Evolutionary conservation across 768 basidiomycete species (phyloP).

Genomic region (Termitomyces bulborhizus): DNA sequence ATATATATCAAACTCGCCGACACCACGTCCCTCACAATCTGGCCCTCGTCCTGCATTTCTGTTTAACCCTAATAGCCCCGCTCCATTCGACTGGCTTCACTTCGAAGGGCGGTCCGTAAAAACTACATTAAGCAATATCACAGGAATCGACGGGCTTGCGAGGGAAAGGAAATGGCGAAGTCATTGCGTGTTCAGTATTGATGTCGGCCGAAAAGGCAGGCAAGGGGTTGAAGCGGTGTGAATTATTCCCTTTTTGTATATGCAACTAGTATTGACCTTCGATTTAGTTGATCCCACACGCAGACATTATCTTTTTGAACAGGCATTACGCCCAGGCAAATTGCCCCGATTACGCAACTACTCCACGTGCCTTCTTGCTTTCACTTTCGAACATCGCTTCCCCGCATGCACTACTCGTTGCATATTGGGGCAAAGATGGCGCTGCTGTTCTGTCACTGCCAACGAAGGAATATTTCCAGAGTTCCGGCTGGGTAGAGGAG

Average conservation of each 20-base stretch:
- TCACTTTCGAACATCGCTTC: slow-evolving; percentile 63
- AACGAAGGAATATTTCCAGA: slow-evolving; percentile 82
- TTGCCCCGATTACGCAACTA: slow-evolving; percentile 51
- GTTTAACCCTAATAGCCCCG: slow-evolving; percentile 50
- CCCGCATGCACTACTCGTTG: slow-evolving; percentile 74
- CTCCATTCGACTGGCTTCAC: slow-evolving; percentile 84
- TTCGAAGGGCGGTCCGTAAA: slow-evolving; percentile 79
- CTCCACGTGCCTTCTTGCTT: slow-evolving; percentile 72
- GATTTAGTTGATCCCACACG: slow-evolving; percentile 69
- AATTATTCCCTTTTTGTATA: slow-evolving; percentile 14
- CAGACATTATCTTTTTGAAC: slow-evolving; percentile 77
- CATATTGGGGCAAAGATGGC: slow-evolving; percentile 75
- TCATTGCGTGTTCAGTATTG: slow-evolving; percentile 77
- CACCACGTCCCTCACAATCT: slow-evolving; percentile 26
- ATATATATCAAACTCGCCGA: slow-evolving; percentile 18
- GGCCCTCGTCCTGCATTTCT: slow-evolving; percentile 24
- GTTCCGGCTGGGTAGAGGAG: slow-evolving; percentile 73
- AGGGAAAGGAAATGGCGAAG: slow-evolving; percentile 80
- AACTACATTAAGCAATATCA: slow-evolving; percentile 72
- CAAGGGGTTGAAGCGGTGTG: slow-evolving; percentile 79
- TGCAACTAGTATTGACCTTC: slow-evolving; percentile 6
- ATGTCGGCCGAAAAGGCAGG: slow-evolving; percentile 65
- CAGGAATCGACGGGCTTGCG: slow-evolving; percentile 76
- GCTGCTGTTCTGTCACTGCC: slow-evolving; percentile 78
- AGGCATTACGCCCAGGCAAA: slow-evolving; percentile 64